Percentiles rank a stretch among this genome's conserved stretches.
phyloP scores from a whole-genome alignment of 2,329 filamentous ascomycete genomes.

The Fusarium sp. region DNA sequence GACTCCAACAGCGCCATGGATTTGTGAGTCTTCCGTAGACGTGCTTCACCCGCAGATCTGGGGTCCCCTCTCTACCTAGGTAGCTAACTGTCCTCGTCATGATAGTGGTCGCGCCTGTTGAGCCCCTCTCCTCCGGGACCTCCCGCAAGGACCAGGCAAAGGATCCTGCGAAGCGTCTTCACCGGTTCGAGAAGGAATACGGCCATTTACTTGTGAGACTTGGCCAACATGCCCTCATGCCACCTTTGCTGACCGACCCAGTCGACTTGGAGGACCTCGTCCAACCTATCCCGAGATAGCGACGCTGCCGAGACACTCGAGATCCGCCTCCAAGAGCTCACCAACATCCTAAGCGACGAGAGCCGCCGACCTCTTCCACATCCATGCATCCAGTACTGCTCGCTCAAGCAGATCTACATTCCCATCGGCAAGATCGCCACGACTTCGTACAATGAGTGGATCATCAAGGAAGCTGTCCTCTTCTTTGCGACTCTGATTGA shows the following conservation, averaged over 20 bases:
- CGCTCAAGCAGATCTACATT: slow-evolving; percentile 88
- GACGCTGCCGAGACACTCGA: slow-evolving; percentile 73
- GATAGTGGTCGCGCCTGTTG: slow-evolving; percentile 75
- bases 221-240: not conserved
- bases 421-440: slow-evolving; percentile 90
- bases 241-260: slow-evolving; percentile 46
- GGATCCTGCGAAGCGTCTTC: slow-evolving; percentile 72
- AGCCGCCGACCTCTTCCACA: slow-evolving; percentile 89
- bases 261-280: slow-evolving; percentile 70
- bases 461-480: slow-evolving; percentile 85
- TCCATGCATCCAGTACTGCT: slow-evolving; percentile 89
- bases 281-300: slow-evolving; percentile 70
- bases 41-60: not conserved
- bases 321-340: slow-evolving; percentile 72
- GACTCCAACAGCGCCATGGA: slow-evolving; percentile 65
- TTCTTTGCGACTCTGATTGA: slow-evolving; percentile 95
- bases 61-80: slow-evolving; percentile 1
- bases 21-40: slow-evolving; percentile 57
- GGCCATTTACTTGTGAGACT: slow-evolving; percentile 67
- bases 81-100: slow-evolving; percentile 22
- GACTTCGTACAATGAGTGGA: slow-evolving; percentile 84
- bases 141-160: slow-evolving; percentile 70
- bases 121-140: slow-evolving; percentile 68
- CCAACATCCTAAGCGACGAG: slow-evolving; percentile 86
- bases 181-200: slow-evolving; percentile 76